These are phyloP conservation scores for Wickerhamiella lipophila DNA, from an alignment of 805 yeast species.

Conservation along the genomic window DNA sequence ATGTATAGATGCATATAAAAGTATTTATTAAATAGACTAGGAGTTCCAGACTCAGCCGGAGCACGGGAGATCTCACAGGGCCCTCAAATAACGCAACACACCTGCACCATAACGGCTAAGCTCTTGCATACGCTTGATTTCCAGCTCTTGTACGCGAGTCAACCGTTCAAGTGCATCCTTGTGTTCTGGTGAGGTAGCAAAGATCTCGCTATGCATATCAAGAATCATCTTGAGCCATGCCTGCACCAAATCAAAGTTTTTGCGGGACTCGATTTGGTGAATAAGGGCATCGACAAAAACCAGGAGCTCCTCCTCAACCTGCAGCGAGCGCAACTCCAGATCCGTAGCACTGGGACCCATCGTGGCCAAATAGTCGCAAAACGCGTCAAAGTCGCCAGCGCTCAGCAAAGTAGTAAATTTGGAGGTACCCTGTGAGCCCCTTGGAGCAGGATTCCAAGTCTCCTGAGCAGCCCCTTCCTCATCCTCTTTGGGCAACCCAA, in stretches of 20 bases:
- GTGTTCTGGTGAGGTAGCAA: slow-evolving; percentile 32
- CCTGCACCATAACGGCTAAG: slow-evolving; percentile 71
- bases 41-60: no score
- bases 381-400: slow-evolving; percentile 31
- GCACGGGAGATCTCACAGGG: neutral
- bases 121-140: slow-evolving; percentile 45
- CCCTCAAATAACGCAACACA: slow-evolving; percentile 46
- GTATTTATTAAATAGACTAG: slow-evolving; percentile 3
- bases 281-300: slow-evolving; percentile 56
- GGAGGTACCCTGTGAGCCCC: slow-evolving; percentile 7
- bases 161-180: slow-evolving; percentile 38
- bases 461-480: slow-evolving; percentile 17
- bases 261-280: slow-evolving; percentile 42
- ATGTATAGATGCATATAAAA: slow-evolving; percentile 3
- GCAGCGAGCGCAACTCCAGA: slow-evolving; percentile 64
- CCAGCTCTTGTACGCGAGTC: slow-evolving; percentile 33
- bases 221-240: slow-evolving; percentile 68
- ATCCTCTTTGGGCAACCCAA: slow-evolving; percentile 31
- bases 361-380: slow-evolving; percentile 42
- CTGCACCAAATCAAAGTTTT: slow-evolving; percentile 63
- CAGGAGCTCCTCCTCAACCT: slow-evolving; percentile 54
- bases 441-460: slow-evolving; percentile 2
- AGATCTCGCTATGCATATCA: slow-evolving; percentile 70
- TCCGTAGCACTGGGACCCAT: slow-evolving; percentile 72
- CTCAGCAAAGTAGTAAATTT: neutral